Base-by-base conservation (phyloP, 257 asterid species). In the Solanum appendiculatum region DNA sequence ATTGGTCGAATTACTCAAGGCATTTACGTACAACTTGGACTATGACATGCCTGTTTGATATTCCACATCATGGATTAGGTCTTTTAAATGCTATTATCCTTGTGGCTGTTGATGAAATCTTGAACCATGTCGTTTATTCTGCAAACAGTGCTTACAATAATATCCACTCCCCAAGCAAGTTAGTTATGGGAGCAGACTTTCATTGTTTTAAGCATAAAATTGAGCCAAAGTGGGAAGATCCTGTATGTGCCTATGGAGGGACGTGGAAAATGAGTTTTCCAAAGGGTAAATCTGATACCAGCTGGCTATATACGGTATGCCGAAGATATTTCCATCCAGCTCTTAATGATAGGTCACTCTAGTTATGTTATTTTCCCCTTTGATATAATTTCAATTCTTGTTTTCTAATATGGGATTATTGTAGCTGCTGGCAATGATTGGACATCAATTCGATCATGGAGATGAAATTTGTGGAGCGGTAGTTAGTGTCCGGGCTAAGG, bases 391-490 rank as follows among this genome's bases (percentile, higher is more conserved):
- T 86, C 34, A 7, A 5, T 73, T 31, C 73, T 85, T 46, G 29
- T 86, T 42, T 69, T 86, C 66, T 48, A 23, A 54, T 80, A n/a
- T 88, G 91, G 56, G 84, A 82, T 87, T 82, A 69, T 86, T 56
- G 81, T 87, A 97, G 99, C 88, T 97, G 91, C 92, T 97, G 84
- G 99, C 99, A 33, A 92, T 97, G 98, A 95, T 97, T 86, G 99
- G 99, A 44, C 99, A 97, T 87, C 99, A 97, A 89, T 97, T 97
- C 85, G 95, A 96, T 86, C 82, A 94, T 85, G 99, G 96, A 87
- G 98, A 96, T 86, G 99, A 97, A 86, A 96, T 97, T 36, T 97
- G 99, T 91, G 99, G 99, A 89, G 99, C 98, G 31, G 99, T 97
- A 84, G 96, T 96, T 87, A 96, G 88, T 88, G 94, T 96, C 70